Base-by-base conservation (phyloP, 257 asterid species). In the Lithospermum erythrorhizon region DNA sequence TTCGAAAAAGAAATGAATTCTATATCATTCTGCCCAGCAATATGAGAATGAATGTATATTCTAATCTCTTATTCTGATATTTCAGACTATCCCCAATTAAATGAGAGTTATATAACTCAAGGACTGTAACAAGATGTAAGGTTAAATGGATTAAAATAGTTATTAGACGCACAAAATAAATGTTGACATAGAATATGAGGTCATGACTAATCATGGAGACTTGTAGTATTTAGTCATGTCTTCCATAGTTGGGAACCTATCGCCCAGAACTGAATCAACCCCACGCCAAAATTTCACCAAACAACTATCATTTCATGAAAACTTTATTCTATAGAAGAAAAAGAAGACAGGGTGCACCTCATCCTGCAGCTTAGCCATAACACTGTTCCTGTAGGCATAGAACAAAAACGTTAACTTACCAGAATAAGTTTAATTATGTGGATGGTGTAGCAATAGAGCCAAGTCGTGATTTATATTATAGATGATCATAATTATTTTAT, bases 31-130 rank as follows among this genome's bases (percentile, higher is more conserved):
- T n/a, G n/a, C n/a, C n/a, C n/a, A n/a, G 63, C 6, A 16, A 61
- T 54, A 30, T 23, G 45, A 17, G 23, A 53, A 49, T 58, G 23
- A n/a, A n/a, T n/a, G 32, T 27, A 5, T 49, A 20, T 66, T 20
- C 47, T 62, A 60, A 91, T 97, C 93, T 88, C 81, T 79, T 82
- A 37, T 88, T 84, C 15, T 90, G 94, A 81, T 91, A 91, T 65
- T 80, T 70, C 58, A 82, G 61, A 45, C 88, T 97, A 59, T 82
- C 78, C 51, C 73, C 95, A 65, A 27, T n/a, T n/a, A n/a, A n/a
- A n/a, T n/a, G n/a, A n/a, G n/a, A 91, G 98, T 59, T 91, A 88
- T 68, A 88, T n/a, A 95, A 75, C 98, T 84, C 79, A 91, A 70
- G 63, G 98, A 88, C 98, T 88, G 88, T 76, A 72, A 68, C 68